Base-by-base conservation (phyloP, 371 early-diverging fungal genomes). In the Mortierella sp. region DNA sequence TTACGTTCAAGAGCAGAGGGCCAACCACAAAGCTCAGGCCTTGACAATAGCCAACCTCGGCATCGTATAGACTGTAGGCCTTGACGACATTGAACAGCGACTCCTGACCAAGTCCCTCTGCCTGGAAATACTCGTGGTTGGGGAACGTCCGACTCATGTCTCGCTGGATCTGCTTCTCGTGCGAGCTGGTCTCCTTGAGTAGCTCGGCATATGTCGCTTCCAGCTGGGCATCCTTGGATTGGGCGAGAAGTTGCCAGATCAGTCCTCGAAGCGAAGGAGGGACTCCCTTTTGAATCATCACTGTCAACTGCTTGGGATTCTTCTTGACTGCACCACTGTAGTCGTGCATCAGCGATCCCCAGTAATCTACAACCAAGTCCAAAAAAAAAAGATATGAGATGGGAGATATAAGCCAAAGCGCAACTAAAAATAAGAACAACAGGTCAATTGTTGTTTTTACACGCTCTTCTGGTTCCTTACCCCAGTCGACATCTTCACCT, bases 21-120 rank as follows among this genome's bases (percentile, higher is more conserved):
- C 95, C 97, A 37, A 94, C 95, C 26, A 99, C 89, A 87, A 96
- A 96, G 5, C 95, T 89, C 53, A 98, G 85, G 14, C 97, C 97
- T 86, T 97, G 98, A 79, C 97, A 97, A 86, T 99, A 96, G 7
- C 99, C 99, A 50, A 98, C 94, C 61, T 97, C 97, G 3, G 87
- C 73, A 85, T 99, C 99, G 68, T 95, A 96, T 37, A 97, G 71
- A n/a, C 95, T 93, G 79, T 97, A 98, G 2, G 97, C 97, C 73
- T 97, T 97, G 66, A 95, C 90, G 19, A 98, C 94, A 76, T 96
- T 95, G 85, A 94, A 97, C 65, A 99, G 84, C 2, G 92, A 91
- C 70, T 95, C 96, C 74, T 97, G 97, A 13, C 97, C 98, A 9
- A 92, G 89, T 41, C 96, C 95, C 31, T 91, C 92, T 11, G 91